phyloP scores from a whole-genome alignment of 192 early-diverging fungal genomes.

The Rhizophagus prolifer region DNA sequence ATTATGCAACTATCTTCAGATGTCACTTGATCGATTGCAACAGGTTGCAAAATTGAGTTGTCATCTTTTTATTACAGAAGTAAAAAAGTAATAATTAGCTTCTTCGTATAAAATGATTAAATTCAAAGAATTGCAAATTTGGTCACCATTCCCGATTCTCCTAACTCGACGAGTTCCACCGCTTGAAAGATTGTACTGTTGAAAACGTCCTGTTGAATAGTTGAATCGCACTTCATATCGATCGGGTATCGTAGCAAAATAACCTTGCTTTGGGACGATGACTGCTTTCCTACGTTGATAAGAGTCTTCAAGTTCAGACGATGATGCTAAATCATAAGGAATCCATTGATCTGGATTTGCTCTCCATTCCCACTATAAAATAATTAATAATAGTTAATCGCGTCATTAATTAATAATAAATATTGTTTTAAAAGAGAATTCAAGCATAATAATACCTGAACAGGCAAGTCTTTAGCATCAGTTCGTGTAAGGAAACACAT shows the following conservation, averaged over 20 bases:
- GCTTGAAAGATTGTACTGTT: constrained; percentile 7
- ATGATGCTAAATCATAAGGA: constrained; percentile 26
- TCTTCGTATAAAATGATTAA: neutral
- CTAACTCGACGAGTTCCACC: constrained; percentile 12
- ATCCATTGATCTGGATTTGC: constrained; percentile 34
- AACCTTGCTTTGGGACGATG: constrained; percentile 7
- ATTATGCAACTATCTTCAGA: constrained; percentile 27
- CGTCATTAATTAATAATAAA: neutral
- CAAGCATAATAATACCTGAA: constrained; percentile 23
- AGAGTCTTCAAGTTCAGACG: constrained; percentile 24
- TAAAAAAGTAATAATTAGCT: neutral
- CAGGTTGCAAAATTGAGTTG: constrained; percentile 29
- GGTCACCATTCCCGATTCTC: constrained; percentile 26
- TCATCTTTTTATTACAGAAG: constrained; percentile 17
- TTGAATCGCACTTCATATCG: constrained; percentile 25
- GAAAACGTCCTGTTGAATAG: constrained; percentile 20
- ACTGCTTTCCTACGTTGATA: constrained; percentile 13
- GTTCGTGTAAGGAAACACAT: constrained; percentile 23
- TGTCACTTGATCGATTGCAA: neutral
- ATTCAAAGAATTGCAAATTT: neutral
- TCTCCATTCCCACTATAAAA: constrained; percentile 28
- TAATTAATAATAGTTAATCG: neutral
- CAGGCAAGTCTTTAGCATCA: constrained; percentile 30
- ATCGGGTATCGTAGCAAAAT: constrained; percentile 24
- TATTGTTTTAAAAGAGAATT: neutral